A percentile compares a stretch with the other conserved stretches of the same genome.
These are phyloP conservation scores for Mucor sp. DNA, from an alignment of 371 early-diverging fungal species.

Conservation along the genomic window DNA sequence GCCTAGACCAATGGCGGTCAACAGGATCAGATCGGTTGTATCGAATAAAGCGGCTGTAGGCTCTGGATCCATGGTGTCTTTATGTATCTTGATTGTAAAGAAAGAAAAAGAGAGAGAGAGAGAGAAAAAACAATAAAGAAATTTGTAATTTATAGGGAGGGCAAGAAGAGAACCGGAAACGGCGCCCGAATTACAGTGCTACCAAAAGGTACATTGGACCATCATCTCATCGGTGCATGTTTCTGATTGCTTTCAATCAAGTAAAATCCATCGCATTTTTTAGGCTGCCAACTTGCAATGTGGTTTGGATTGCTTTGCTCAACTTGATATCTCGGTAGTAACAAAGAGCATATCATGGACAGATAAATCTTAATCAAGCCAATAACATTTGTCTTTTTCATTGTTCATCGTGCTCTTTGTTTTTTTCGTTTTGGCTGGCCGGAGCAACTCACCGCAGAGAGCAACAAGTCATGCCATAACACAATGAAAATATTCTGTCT, in stretches of 20 bases:
- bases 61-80: background rate
- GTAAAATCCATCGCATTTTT: too few species aligned
- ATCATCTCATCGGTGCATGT: background rate
- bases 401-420: background rate
- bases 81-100: background rate
- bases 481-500: background rate
- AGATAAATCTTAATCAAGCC: background rate
- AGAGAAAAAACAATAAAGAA: background rate
- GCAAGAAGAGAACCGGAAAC: background rate
- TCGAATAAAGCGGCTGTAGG: conserved; percentile 30
- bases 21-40: conserved; percentile 49
- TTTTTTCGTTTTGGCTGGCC: background rate
- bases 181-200: background rate
- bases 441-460: background rate
- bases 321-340: too few species aligned
- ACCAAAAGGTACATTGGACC: background rate
- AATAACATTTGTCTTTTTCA: background rate
- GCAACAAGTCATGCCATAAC: background rate
- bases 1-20: conserved; percentile 54
- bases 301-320: too few species aligned
- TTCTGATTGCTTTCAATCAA: background rate
- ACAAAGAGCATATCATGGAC: background rate
- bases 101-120: background rate
- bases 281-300: too few species aligned
- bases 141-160: background rate